phyloP scores from a whole-genome alignment of 108 stramenopile genomes.

The Epithemia pelagica region DNA sequence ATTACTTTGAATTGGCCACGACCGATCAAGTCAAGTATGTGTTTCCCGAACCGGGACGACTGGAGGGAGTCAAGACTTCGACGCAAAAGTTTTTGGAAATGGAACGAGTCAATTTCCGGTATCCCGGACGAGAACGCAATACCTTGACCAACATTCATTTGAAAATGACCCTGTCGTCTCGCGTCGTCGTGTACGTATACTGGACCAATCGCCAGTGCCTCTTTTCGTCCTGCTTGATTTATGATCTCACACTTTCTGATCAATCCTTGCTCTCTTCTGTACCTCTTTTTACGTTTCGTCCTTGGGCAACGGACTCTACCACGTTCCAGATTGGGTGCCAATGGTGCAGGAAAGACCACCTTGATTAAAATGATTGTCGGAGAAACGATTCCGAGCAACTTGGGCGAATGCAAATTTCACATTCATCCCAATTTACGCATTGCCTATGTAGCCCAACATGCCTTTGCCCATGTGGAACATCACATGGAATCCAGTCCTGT shows the following conservation, averaged over 20 bases:
- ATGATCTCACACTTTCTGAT: too few species aligned
- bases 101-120: slow-evolving; percentile 82
- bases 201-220: too few species aligned
- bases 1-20: slow-evolving; percentile 91
- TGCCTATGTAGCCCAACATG: slow-evolving; percentile 96
- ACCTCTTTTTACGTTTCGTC: too few species aligned
- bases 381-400: slow-evolving; percentile 84
- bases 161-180: slow-evolving; percentile 85
- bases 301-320: too few species aligned
- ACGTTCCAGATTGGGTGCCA: slow-evolving; percentile 25
- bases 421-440: slow-evolving; percentile 62
- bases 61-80: slow-evolving; percentile 93
- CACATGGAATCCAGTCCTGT: slow-evolving; percentile 87
- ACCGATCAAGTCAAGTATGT: slow-evolving; percentile 69
- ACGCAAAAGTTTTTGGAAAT: slow-evolving; percentile 95
- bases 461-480: slow-evolving; percentile 92
- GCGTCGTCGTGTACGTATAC: slow-evolving; percentile 59
- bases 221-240: too few species aligned
- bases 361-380: slow-evolving; percentile 90
- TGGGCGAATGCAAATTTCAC: slow-evolving; percentile 59
- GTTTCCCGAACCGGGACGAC: slow-evolving; percentile 86
- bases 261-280: too few species aligned
- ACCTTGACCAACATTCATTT: slow-evolving; percentile 65
- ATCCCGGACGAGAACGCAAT: slow-evolving; percentile 66
- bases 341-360: slow-evolving; percentile 62